Conservation (phyloP, 169 alveolate species). For the Eimeria falciformis region DNA sequence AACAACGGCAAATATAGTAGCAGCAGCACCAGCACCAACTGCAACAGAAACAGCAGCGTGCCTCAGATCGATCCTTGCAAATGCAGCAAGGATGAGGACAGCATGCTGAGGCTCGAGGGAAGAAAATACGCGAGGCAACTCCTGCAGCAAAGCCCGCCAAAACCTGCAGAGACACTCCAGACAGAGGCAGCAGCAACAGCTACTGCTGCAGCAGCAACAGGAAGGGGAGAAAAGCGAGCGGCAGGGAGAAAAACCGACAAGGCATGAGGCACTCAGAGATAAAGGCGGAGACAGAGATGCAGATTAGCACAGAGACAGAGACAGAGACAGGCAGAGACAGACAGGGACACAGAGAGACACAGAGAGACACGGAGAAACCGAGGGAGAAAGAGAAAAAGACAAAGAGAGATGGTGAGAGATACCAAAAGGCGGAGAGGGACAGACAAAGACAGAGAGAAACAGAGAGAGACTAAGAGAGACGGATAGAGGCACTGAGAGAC, state of each 20-base stretch:
- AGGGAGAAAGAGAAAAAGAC: background rate
- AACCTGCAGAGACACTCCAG: background rate
- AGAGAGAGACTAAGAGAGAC: background rate
- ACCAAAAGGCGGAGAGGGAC: background rate
- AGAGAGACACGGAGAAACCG: background rate
- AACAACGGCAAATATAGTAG: background rate
- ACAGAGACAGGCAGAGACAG: background rate
- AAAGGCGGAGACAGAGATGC: background rate
- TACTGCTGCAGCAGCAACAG: conserved; percentile 2
- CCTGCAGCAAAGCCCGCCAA: conserved; percentile 20
- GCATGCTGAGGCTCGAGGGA: conserved; percentile 38
- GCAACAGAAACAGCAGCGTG: background rate
- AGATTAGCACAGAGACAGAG: background rate
- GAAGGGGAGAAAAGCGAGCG: background rate
- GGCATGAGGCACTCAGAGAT: background rate
- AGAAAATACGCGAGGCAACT: conserved; percentile 20
- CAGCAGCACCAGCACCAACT: background rate
- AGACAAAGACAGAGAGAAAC: background rate
- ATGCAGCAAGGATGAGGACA: conserved; percentile 18
- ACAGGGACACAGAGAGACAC: background rate
- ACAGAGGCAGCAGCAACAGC: conserved; percentile 12
- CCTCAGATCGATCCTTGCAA: conserved; percentile 68
- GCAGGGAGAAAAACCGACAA: background rate
- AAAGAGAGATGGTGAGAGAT: background rate
- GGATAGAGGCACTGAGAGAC: background rate